Conservation (phyloP, 2,329 filamentous ascomycete species). For the Trichoderma endophyticum region DNA sequence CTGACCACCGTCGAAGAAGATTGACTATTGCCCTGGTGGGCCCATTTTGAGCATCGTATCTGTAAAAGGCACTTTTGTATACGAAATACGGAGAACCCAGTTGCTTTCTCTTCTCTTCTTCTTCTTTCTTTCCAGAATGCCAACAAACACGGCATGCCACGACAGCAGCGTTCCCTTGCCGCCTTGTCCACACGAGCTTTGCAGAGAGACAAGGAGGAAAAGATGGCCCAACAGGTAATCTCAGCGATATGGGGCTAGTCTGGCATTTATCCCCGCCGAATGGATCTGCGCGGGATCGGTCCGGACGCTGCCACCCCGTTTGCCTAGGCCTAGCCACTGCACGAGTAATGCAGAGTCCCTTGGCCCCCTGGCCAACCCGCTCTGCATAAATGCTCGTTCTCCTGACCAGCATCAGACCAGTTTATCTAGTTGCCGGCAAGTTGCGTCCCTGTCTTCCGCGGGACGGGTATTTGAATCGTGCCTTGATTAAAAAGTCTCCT, state of each 20-base stretch:
- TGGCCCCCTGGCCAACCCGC: neutral
- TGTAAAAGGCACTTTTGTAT: neutral
- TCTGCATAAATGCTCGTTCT: constrained; percentile 2
- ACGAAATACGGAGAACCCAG: neutral
- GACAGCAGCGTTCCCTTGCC: neutral
- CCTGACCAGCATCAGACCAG: constrained; percentile 8
- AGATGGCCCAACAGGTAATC: neutral
- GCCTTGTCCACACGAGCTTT: neutral
- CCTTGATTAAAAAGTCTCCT: neutral
- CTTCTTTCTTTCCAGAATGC: neutral
- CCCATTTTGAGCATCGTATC: neutral
- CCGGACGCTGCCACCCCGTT: constrained; percentile 5
- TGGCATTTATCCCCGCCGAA: constrained; percentile 3
- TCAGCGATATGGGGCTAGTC: neutral
- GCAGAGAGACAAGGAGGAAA: neutral
- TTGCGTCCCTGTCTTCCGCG: neutral
- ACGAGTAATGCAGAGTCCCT: constrained; percentile 6
- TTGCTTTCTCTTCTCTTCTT: neutral
- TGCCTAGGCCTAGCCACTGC: neutral
- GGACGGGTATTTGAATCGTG: neutral
- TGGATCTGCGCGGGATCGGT: constrained; percentile 19
- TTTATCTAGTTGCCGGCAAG: neutral
- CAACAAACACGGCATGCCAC: neutral
- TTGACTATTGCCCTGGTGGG: neutral
- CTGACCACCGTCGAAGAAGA: neutral